Base-by-base conservation (phyloP, 768 basidiomycete species). In the Leccinum obscurum region DNA sequence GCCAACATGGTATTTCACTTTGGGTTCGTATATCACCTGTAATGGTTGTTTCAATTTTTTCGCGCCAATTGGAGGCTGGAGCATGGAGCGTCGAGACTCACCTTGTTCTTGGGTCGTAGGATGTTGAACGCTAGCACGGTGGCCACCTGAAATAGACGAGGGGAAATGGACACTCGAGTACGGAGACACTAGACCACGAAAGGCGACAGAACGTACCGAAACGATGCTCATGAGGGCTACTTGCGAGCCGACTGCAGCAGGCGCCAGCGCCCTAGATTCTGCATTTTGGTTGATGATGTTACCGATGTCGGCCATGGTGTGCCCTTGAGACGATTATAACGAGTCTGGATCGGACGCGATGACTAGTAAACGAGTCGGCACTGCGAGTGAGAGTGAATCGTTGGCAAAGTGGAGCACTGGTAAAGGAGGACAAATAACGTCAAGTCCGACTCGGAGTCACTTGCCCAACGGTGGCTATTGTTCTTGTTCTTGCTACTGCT, bases 1-100 rank as follows among this genome's bases (percentile, higher is more conserved):
- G 46, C 87, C 89, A 60, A 84, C 80, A 68, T 92, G 91, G 70
- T 94, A 95, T 75, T 95, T 95, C 75, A 92, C 86, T 77, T 95
- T 97, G 62, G 93, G 95, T 71, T 94, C 92, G 70, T 96, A 96
- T 60, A 95, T 85, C 62, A 92, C 84, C 93, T 93, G 34, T 24
- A 24, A 24, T 24, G 2, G 22, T 24, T 24, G 22, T 2, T 24
- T 24, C 22, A 24, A 24, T 24, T 24, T 24, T 24, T 26, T 26
- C 26, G 26, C 4, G 4, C 4, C 26, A 26, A 26, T 26, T 6
- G 26, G 26, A 26, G n/a, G 26, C 5, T n/a, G 49, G 6, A 3
- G 13, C 8, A 34, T 6, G n/a, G 49, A 17, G 24, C 48, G 50
- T 22, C 22, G 22, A 35, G 52, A 37, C 22, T 22, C 30, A 87